phyloP scores from a whole-genome alignment of 129 eudicot genomes.

The Flaveria linearis region DNA sequence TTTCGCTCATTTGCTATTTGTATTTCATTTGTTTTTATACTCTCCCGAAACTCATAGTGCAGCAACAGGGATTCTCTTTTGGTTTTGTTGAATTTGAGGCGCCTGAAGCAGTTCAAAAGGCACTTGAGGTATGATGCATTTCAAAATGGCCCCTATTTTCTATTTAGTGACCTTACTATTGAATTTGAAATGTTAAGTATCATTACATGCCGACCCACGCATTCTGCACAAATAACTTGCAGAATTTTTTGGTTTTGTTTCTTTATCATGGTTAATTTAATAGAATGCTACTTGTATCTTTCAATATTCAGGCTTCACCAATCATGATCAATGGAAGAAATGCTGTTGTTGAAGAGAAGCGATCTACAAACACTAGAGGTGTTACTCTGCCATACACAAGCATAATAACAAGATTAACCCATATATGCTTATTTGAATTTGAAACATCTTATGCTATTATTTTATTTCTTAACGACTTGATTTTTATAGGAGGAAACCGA shows the following conservation, averaged over 20 bases:
- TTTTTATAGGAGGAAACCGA: slow-evolving; percentile 46
- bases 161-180: neutral
- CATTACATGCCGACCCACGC: neutral
- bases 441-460: neutral
- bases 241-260: neutral
- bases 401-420: slow-evolving; percentile 2
- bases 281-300: neutral
- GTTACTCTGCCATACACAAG: slow-evolving; percentile 14
- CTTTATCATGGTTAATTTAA: neutral
- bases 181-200: neutral
- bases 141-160: too few species aligned
- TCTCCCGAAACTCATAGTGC: slow-evolving; percentile 30
- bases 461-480: neutral
- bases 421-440: neutral
- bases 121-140: slow-evolving; percentile 65
- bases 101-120: slow-evolving; percentile 66
- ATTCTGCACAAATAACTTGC: neutral
- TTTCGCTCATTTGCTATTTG: neutral
- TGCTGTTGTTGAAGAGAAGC: slow-evolving; percentile 79
- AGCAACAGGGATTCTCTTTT: slow-evolving; percentile 80
- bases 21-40: slow-evolving; percentile 16
- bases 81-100: slow-evolving; percentile 96
- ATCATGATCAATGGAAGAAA: slow-evolving; percentile 53
- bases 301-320: slow-evolving; percentile 72
- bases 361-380: slow-evolving; percentile 77